These are phyloP conservation scores for Paraconiothyrium brasiliense DNA, from an alignment of 2,329 filamentous ascomycete genomes.

Conservation along the genomic window DNA sequence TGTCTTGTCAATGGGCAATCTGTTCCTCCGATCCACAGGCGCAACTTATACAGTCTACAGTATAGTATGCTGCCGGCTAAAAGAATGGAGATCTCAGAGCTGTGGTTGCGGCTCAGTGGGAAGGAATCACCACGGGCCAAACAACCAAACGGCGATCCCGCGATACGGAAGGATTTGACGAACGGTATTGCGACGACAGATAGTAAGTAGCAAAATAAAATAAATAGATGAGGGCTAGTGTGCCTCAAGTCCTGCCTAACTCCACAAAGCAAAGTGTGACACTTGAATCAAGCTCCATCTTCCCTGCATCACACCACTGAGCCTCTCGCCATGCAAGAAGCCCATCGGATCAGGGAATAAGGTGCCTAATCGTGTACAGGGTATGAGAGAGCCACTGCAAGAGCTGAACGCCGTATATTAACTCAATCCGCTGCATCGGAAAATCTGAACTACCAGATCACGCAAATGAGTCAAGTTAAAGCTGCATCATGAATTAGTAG, in stretches of 20 bases:
- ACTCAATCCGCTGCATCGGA: background rate
- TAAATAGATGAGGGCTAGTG: background rate
- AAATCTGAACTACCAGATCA: background rate
- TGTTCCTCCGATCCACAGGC: slow-evolving; percentile 92
- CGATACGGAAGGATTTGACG: slow-evolving; percentile 1
- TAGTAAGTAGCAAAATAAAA: background rate
- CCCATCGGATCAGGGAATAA: background rate
- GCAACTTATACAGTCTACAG: slow-evolving; percentile 93
- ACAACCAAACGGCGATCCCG: background rate
- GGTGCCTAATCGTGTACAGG: background rate
- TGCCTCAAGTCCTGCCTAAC: background rate
- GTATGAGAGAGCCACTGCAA: background rate
- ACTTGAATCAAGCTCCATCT: background rate
- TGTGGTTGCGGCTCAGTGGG: slow-evolving; percentile 75
- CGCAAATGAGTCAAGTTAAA: background rate
- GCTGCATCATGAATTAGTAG: background rate
- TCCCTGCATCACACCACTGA: background rate
- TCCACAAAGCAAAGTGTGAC: background rate
- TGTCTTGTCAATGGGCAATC: slow-evolving; percentile 91
- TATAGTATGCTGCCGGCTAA: slow-evolving; percentile 95
- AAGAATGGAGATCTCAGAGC: slow-evolving; percentile 80
- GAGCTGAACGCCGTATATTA: background rate
- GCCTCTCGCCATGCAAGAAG: background rate
- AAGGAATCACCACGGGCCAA: slow-evolving; percentile 14
- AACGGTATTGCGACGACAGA: slow-evolving; percentile 11